phyloP scores from a whole-genome alignment of 1,284 basidiomycete genomes.

The Coniophora puteana region DNA sequence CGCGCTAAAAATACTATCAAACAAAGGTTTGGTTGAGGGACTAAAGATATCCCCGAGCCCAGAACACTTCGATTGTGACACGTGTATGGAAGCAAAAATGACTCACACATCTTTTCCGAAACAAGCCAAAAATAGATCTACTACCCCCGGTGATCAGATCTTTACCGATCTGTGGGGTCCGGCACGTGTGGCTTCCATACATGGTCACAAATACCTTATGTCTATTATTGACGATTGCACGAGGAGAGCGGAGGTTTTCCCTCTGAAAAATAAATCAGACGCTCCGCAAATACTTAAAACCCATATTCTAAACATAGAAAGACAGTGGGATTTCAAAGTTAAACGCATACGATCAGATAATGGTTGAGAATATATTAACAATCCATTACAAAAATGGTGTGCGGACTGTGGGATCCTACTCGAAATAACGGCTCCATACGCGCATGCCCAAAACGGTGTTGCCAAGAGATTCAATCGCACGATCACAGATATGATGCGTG shows the following conservation, averaged over 20 bases:
- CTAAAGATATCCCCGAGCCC: not conserved
- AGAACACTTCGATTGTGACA: not conserved
- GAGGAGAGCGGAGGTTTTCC: not conserved
- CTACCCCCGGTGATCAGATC: not conserved
- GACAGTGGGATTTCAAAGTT: not conserved
- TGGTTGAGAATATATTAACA: slow-evolving; percentile 8
- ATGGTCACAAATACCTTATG: slow-evolving; percentile 3
- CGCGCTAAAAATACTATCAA: not conserved
- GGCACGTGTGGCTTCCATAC: not conserved
- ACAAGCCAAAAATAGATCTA: not conserved
- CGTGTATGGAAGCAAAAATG: not conserved
- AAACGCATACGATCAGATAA: slow-evolving; percentile 7
- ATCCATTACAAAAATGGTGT: not conserved
- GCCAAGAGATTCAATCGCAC: slow-evolving; percentile 8
- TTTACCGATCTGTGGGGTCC: slow-evolving; percentile 7
- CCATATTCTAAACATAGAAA: not conserved
- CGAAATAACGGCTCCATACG: slow-evolving; percentile 4
- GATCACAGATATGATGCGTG: not conserved
- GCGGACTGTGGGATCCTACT: not conserved
- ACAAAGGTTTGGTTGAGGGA: not conserved
- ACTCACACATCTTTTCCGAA: not conserved
- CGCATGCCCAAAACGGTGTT: slow-evolving; percentile 9
- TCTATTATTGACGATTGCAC: slow-evolving; percentile 4
- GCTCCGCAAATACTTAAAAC: not conserved
- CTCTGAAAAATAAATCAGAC: slow-evolving; percentile 1